These are phyloP conservation scores for Mycena floridula DNA, from an alignment of 768 basidiomycete species.

Conservation along the genomic window DNA sequence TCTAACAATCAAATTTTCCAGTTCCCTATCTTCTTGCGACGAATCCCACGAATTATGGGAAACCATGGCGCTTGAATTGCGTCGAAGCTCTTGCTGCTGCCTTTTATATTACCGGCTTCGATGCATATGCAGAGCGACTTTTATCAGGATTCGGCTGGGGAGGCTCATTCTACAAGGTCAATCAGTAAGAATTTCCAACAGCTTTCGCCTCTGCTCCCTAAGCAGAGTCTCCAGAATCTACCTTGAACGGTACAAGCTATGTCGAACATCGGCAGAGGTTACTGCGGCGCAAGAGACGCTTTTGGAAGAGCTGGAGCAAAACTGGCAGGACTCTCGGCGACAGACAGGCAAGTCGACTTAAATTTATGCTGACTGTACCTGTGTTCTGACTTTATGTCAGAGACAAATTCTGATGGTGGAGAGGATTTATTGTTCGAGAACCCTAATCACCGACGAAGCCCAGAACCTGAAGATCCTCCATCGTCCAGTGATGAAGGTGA, in stretches of 20 bases:
- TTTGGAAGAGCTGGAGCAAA: constrained; percentile 60
- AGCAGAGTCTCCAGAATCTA: constrained; percentile 36
- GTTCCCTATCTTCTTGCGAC: constrained; percentile 94
- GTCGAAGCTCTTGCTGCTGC: constrained; percentile 93
- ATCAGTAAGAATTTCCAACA: constrained; percentile 44
- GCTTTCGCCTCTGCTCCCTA: background rate
- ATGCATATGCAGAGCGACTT: constrained; percentile 71
- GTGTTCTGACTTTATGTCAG: background rate
- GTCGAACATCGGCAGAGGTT: constrained; percentile 56
- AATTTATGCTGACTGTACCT: constrained; percentile 2
- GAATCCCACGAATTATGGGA: constrained; percentile 97
- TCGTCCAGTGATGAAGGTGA: no score
- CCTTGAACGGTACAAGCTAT: constrained; percentile 72
- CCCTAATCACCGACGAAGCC: constrained; percentile 68
- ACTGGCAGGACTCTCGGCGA: constrained; percentile 51
- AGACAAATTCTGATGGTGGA: constrained; percentile 9
- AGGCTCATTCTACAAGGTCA: constrained; percentile 79
- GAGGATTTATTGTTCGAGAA: constrained; percentile 66
- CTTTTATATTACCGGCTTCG: constrained; percentile 89
- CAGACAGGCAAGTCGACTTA: constrained; percentile 34
- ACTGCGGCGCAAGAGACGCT: constrained; percentile 56
- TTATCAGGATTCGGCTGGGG: constrained; percentile 90
- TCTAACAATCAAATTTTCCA: constrained; percentile 22
- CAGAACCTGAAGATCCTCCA: no score
- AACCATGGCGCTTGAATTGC: constrained; percentile 94